Percentiles rank a stretch among this genome's conserved stretches.
phyloP scores from a whole-genome alignment of 805 yeast genomes.

The Sungouiella thailandica region DNA sequence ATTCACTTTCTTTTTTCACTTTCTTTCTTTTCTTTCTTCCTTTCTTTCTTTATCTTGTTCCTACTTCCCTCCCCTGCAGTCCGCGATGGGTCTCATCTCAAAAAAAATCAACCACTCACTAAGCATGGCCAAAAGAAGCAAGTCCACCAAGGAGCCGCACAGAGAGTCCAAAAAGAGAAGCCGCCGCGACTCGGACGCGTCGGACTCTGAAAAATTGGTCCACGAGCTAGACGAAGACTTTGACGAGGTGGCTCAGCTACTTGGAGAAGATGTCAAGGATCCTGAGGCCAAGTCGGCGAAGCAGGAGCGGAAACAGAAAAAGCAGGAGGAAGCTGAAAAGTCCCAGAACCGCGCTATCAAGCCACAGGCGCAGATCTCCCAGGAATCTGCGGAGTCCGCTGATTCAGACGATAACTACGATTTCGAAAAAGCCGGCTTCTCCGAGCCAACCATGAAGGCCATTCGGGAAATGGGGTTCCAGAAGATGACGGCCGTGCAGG shows the following conservation, averaged over 20 bases:
- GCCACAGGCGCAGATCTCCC: conserved; percentile 23
- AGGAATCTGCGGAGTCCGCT: conserved; percentile 21
- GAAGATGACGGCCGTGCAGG: conserved; percentile 91
- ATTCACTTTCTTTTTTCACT: no score
- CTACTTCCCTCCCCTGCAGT: no score
- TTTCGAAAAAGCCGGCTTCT: conserved; percentile 49
- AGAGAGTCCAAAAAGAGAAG: no score
- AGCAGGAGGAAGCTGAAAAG: conserved; percentile 16
- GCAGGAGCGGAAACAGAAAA: conserved; percentile 16
- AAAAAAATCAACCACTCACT: conserved; percentile 2
- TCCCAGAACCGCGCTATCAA: conserved; percentile 23
- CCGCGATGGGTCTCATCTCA: conserved; percentile 5
- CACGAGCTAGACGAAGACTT: conserved; percentile 53
- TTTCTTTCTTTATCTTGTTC: no score
- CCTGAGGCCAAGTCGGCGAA: conserved; percentile 30
- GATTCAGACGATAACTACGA: conserved; percentile 26
- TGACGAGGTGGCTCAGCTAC: conserved; percentile 51
- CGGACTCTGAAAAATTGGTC: conserved; percentile 41
- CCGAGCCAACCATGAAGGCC: conserved; percentile 78
- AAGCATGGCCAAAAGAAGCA: conserved; percentile 9
- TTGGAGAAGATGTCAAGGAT: conserved; percentile 41
- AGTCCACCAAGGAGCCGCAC: conserved; percentile 2
- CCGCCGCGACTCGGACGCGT: conserved; percentile 26
- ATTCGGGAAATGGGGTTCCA: conserved; percentile 85
- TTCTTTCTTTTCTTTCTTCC: no score